Conservation (phyloP, 1,139 yeast species). For the Spathaspora sp. region DNA sequence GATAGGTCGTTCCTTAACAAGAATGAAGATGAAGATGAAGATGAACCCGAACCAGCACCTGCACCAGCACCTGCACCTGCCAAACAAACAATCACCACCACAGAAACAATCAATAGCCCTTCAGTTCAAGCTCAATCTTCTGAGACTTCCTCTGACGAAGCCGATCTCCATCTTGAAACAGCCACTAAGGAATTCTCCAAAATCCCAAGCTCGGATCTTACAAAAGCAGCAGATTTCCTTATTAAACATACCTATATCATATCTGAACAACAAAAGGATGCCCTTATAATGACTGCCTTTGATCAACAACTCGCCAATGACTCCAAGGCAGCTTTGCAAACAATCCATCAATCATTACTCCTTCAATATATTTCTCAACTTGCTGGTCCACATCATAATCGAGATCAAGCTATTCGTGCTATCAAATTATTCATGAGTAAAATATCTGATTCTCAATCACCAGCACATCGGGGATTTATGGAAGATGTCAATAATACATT, state of each 20-base stretch:
- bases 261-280: slow-evolving; percentile 85
- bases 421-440: slow-evolving; percentile 70
- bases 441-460: slow-evolving; percentile 51
- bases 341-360: slow-evolving; percentile 77
- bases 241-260: slow-evolving; percentile 66
- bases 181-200: slow-evolving; percentile 68
- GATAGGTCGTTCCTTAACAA: slow-evolving; percentile 80
- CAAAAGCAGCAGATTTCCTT: slow-evolving; percentile 52
- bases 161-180: slow-evolving; percentile 38
- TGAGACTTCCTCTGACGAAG: slow-evolving; percentile 9
- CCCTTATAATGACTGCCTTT: slow-evolving; percentile 89
- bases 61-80: slow-evolving; percentile 9
- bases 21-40: slow-evolving; percentile 24
- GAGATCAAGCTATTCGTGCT: slow-evolving; percentile 47
- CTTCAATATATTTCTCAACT: slow-evolving; percentile 76
- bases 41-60: slow-evolving; percentile 16
- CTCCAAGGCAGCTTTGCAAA: slow-evolving; percentile 50
- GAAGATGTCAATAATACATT: slow-evolving; percentile 73
- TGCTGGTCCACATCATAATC: slow-evolving; percentile 36
- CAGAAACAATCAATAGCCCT: slow-evolving; percentile 31
- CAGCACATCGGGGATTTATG: slow-evolving; percentile 64
- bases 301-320: slow-evolving; percentile 73
- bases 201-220: slow-evolving; percentile 49
- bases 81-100: slow-evolving; percentile 19
- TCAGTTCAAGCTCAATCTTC: slow-evolving; percentile 1